Conservation (phyloP, 768 basidiomycete genomes). For the Trametopsis cervina region DNA sequence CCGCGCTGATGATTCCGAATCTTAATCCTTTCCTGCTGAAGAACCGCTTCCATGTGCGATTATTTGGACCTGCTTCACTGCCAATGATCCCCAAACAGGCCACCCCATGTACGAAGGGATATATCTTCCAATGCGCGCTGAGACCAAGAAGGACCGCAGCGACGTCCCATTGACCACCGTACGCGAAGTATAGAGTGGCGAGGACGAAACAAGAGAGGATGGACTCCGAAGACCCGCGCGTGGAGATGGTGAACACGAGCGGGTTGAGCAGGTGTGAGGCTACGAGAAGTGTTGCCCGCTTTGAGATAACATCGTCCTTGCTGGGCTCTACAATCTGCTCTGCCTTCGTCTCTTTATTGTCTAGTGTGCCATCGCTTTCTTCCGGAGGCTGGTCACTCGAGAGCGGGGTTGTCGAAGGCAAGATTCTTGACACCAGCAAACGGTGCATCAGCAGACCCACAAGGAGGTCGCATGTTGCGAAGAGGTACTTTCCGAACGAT, state of each 20-base stretch:
- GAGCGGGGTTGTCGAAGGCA: slow-evolving; percentile 24
- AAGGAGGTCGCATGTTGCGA: slow-evolving; percentile 76
- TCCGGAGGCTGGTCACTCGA: not conserved
- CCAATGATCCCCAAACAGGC: slow-evolving; percentile 57
- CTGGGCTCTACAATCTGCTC: not conserved
- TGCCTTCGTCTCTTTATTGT: not conserved
- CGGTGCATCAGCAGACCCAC: slow-evolving; percentile 69
- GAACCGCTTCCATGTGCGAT: slow-evolving; percentile 28
- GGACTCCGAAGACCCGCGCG: slow-evolving; percentile 92
- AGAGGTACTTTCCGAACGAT: slow-evolving; percentile 87
- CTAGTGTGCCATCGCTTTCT: too few species aligned
- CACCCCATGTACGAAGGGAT: slow-evolving; percentile 88
- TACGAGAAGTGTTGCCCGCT: slow-evolving; percentile 48
- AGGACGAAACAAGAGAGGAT: slow-evolving; percentile 78
- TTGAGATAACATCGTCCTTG: not conserved
- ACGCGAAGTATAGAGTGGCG: slow-evolving; percentile 52
- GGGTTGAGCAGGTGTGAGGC: slow-evolving; percentile 86
- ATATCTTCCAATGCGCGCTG: slow-evolving; percentile 95
- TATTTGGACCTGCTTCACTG: slow-evolving; percentile 12
- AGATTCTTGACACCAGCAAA: slow-evolving; percentile 45
- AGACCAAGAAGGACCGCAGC: slow-evolving; percentile 74
- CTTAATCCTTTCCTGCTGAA: slow-evolving; percentile 46
- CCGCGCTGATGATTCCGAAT: slow-evolving; percentile 65
- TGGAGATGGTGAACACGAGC: slow-evolving; percentile 92
- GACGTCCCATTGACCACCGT: slow-evolving; percentile 50